These are phyloP conservation scores for Aspergillus aculeatus DNA, from an alignment of 2,329 filamentous ascomycete species.

Conservation along the genomic window DNA sequence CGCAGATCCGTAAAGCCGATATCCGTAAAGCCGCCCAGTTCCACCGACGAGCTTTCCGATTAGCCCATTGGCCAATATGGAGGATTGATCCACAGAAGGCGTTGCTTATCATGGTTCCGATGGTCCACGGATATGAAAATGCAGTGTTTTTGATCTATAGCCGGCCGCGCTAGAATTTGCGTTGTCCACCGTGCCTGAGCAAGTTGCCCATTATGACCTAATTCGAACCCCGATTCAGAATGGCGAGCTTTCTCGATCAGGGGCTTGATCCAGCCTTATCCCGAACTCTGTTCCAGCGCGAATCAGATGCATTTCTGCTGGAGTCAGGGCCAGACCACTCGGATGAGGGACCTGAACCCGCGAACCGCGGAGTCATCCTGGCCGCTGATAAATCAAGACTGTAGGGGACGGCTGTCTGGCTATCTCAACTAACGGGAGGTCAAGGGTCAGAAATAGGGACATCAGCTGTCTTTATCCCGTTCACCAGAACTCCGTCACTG, in stretches of 20 bases:
- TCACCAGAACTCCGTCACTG: too few species aligned
- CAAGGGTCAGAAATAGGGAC: too few species aligned
- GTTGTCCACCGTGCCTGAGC: not conserved
- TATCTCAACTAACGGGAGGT: too few species aligned
- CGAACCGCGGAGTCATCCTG: too few species aligned
- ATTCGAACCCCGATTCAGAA: not conserved
- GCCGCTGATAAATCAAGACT: too few species aligned
- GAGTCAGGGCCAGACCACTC: not conserved
- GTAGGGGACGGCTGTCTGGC: too few species aligned
- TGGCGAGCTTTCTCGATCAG: not conserved
- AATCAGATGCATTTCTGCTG: not conserved
- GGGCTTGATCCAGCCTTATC: not conserved
- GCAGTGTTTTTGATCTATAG: not conserved
- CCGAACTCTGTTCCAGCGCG: not conserved
- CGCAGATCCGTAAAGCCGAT: slow-evolving; percentile 12
- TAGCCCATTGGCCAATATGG: not conserved
- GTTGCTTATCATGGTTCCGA: not conserved
- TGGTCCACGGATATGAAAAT: slow-evolving; percentile 2
- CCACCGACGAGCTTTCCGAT: not conserved
- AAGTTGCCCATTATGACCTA: not conserved
- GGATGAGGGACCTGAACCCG: not conserved
- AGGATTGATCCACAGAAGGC: not conserved
- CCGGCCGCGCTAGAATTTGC: not conserved
- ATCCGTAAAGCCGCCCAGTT: not conserved
- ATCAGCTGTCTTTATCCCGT: too few species aligned